phyloP scores from a whole-genome alignment of 331 rosid species.

The Acacia concinna region DNA sequence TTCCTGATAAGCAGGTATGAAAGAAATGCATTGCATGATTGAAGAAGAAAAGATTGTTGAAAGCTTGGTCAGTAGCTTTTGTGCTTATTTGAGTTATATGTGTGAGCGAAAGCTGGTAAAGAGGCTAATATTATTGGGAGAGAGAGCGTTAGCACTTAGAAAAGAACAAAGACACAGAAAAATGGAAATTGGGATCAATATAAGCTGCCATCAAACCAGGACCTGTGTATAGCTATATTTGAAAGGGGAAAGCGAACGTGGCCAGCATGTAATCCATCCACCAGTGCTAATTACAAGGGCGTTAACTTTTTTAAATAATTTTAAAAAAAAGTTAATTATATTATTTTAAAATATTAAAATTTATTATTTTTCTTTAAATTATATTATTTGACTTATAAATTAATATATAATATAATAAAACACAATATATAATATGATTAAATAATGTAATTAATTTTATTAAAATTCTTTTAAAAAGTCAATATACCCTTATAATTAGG shows the following conservation, averaged over 20 bases:
- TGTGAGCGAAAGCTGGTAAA: not conserved
- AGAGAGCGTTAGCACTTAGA: not conserved
- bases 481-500: no score
- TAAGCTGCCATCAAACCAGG: not conserved
- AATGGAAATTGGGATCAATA: not conserved
- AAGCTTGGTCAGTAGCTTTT: not conserved
- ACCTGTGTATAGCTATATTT: not conserved
- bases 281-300: no score
- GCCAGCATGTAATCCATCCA: slow-evolving; percentile 2
- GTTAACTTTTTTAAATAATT: no score
- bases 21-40: slow-evolving; percentile 5
- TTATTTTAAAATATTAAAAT: no score
- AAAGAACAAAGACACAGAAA: no score
- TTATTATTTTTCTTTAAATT: no score
- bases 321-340: no score
- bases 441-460: no score
- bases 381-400: no score
- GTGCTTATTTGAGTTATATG: not conserved
- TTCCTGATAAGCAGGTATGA: not conserved
- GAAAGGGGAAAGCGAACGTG: slow-evolving; percentile 1
- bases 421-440: no score
- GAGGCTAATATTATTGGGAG: not conserved
- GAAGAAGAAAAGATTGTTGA: slow-evolving; percentile 8
- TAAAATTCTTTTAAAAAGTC: no score
- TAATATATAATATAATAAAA: no score